Conservation (phyloP, 2,329 filamentous ascomycete genomes). For the Xylaria sp. region DNA sequence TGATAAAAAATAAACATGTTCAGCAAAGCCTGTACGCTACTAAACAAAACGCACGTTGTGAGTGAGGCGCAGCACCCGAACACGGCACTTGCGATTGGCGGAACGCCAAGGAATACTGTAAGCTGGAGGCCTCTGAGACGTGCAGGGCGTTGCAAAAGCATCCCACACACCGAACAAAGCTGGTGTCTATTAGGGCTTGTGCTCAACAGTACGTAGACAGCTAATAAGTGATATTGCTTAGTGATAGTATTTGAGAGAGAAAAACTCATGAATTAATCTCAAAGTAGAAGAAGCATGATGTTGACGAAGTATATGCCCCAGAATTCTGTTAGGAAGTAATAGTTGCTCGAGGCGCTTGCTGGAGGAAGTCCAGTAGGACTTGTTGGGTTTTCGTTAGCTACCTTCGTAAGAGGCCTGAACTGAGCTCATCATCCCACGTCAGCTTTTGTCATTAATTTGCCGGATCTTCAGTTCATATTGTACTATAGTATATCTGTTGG, state of each 20-base stretch:
- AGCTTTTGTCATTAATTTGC: neutral
- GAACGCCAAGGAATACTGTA: neutral
- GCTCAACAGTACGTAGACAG: too few species aligned
- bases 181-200: too few species aligned
- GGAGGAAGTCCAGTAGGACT: neutral
- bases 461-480: neutral
- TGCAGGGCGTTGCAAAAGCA: neutral
- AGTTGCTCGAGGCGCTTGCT: neutral
- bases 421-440: neutral
- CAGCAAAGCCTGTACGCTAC: too few species aligned
- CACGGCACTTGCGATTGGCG: neutral
- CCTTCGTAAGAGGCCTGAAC: too few species aligned
- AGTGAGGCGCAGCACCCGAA: neutral
- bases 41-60: neutral
- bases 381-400: neutral
- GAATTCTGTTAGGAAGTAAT: neutral
- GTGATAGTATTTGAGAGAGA: too few species aligned
- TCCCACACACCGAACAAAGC: too few species aligned
- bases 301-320: neutral
- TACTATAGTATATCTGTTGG: too few species aligned
- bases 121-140: constrained; percentile 22
- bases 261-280: neutral
- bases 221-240: too few species aligned
- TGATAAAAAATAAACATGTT: too few species aligned
- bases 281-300: neutral